These are phyloP conservation scores for Quercus cerris DNA, from an alignment of 306 rosid genomes.

Conservation along the genomic window DNA sequence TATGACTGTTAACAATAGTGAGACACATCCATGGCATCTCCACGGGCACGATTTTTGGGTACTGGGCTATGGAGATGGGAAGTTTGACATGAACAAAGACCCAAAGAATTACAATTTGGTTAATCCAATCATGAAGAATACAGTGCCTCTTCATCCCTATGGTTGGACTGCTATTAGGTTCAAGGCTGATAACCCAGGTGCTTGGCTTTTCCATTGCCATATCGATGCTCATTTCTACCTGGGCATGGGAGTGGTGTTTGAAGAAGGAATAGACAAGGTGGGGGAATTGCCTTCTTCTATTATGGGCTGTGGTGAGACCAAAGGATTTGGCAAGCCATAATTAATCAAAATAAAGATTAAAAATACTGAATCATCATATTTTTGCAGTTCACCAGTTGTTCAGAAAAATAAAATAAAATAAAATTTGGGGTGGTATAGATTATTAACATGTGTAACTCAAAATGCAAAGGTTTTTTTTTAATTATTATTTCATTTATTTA, in stretches of 20 bases:
- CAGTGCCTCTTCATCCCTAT: slow-evolving; percentile 59
- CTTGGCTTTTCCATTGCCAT: slow-evolving; percentile 91
- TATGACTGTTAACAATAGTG: slow-evolving; percentile 32
- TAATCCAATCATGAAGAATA: slow-evolving; percentile 83
- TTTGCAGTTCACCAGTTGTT: no score
- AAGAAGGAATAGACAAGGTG: slow-evolving; percentile 70
- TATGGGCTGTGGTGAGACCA: slow-evolving; percentile 53
- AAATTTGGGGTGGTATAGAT: no score
- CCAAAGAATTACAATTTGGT: slow-evolving; percentile 55
- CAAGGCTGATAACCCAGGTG: slow-evolving; percentile 71
- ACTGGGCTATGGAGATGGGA: slow-evolving; percentile 45
- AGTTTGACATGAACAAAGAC: slow-evolving; percentile 42
- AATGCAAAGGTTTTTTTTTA: no score
- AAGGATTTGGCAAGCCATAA: slow-evolving; percentile 34
- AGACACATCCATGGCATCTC: slow-evolving; percentile 71
- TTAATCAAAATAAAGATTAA: neutral
- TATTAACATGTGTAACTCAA: no score
- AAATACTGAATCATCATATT: no score
- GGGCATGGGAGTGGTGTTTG: slow-evolving; percentile 94
- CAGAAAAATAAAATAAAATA: no score
- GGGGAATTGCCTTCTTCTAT: slow-evolving; percentile 1
- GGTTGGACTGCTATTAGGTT: slow-evolving; percentile 96
- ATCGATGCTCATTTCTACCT: slow-evolving; percentile 75
- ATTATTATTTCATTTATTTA: no score
- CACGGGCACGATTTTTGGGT: slow-evolving; percentile 65